Percentiles rank a stretch among this genome's conserved stretches.
phyloP scores from a whole-genome alignment of 192 early-diverging fungal genomes.

The Podila epicladia region DNA sequence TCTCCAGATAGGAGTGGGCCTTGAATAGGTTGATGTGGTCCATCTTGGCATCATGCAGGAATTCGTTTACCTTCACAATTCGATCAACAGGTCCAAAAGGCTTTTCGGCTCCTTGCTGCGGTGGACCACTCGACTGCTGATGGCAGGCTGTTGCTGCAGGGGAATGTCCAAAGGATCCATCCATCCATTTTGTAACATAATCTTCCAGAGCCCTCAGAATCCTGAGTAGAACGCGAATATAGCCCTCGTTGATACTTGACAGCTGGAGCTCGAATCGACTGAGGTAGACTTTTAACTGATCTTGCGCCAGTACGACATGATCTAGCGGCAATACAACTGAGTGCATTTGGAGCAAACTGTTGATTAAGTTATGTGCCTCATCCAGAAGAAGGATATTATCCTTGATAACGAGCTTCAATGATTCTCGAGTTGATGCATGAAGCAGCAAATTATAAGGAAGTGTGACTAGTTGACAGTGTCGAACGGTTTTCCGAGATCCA shows the following conservation, averaged over 20 bases:
- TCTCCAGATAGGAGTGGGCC: conserved; percentile 71
- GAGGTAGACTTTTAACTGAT: conserved; percentile 74
- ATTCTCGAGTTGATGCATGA: conserved; percentile 77
- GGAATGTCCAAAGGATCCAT: conserved; percentile 5
- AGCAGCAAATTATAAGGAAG: conserved; percentile 90
- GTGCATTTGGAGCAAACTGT: conserved; percentile 78
- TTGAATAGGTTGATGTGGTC: conserved; percentile 90
- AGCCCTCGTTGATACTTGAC: conserved; percentile 74
- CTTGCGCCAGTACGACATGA: conserved; percentile 60
- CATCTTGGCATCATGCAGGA: conserved; percentile 70
- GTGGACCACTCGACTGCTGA: background rate
- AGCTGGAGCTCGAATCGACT: conserved; percentile 74
- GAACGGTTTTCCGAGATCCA: conserved; percentile 70
- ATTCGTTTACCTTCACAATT: conserved; percentile 72
- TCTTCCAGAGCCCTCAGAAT: conserved; percentile 65
- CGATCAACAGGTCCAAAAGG: conserved; percentile 11
- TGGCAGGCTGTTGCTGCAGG: background rate
- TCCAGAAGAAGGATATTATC: conserved; percentile 86
- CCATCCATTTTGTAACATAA: conserved; percentile 20
- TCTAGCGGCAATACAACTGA: conserved; percentile 64
- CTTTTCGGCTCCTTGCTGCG: conserved; percentile 7
- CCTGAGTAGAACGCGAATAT: conserved; percentile 78
- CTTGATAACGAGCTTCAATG: conserved; percentile 74
- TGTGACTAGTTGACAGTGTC: conserved; percentile 75
- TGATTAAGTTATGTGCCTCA: conserved; percentile 81